A percentile compares a stretch with the other conserved stretches of the same genome.
Conservation (phyloP, 2,329 filamentous ascomycete genomes). For the Stemphylium lycopersici region DNA sequence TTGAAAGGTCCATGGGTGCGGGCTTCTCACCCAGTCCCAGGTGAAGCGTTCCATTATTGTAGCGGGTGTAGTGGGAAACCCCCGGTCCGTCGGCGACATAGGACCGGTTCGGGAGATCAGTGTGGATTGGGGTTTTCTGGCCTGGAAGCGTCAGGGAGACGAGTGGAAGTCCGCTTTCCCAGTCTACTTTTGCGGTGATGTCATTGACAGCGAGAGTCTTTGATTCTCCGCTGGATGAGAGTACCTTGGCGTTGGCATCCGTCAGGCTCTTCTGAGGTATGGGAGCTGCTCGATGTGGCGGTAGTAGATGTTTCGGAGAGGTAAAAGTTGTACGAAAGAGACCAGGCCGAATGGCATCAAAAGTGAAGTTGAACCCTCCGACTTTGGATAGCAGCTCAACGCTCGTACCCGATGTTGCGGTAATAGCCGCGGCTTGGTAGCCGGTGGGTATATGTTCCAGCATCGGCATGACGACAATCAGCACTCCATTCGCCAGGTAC, state of each 20-base stretch:
- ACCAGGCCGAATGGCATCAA: conserved; percentile 66
- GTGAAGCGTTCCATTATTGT: conserved; percentile 68
- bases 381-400: conserved; percentile 54
- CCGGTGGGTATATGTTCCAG: conserved; percentile 53
- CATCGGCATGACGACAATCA: conserved; percentile 53
- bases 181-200: conserved; percentile 64
- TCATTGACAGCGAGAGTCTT: conserved; percentile 57
- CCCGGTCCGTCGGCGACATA: conserved; percentile 68
- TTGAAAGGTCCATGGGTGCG: conserved; percentile 74
- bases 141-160: conserved; percentile 62
- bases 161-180: conserved; percentile 61
- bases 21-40: conserved; percentile 75
- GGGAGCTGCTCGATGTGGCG: conserved; percentile 67
- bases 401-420: conserved; percentile 24
- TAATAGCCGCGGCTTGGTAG: conserved; percentile 35
- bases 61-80: conserved; percentile 68
- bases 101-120: conserved; percentile 68
- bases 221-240: conserved; percentile 43
- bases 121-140: conserved; percentile 61
- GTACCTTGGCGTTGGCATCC: conserved; percentile 35
- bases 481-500: background rate
- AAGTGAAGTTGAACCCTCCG: conserved; percentile 62
- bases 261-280: conserved; percentile 52
- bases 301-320: conserved; percentile 65
- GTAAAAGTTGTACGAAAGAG: conserved; percentile 73